Evolutionary conservation across 768 basidiomycete genomes (phyloP), one percentile per base, ranked within the genome.

Genomic region (Butyriboletus loyo): DNA sequence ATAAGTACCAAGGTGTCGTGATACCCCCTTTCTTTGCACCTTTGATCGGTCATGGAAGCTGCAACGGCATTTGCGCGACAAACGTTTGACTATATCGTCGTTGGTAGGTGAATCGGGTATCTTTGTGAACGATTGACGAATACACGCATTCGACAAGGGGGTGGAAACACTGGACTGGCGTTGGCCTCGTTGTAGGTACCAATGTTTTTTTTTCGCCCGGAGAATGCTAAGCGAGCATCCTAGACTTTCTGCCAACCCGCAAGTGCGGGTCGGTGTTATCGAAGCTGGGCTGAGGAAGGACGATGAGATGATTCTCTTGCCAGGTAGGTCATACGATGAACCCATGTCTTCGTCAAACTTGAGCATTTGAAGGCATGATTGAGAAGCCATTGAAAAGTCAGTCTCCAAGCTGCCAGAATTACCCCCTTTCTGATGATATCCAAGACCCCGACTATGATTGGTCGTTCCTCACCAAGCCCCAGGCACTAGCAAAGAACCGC

Each of bases 391-490:
- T 53, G 42, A 22, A 46, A 27, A 58, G 57, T 57, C 25, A 52
- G 50, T 60, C 24, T 10, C 21, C 10, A 14, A 38, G 24, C 24
- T 34, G 6, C 36, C 32, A n/a, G n/a, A n/a, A n/a, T n/a, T 34
- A 36, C 24, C 31, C 44, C 22, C 24, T n/a, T 22, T 22, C 36
- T 43, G 41, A 59, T 21, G 32, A 24, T 19, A 19, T 31, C 1
- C 24, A 57, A 57, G 60, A 63, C n/a, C 52, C 52, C 4, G 56
- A 55, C 13, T 55, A 59, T 47, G 60, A 61, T 31, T 54, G 60
- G 52, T 49, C 22, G 21, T 46, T 63, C 24, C 45, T 52, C 32
- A 56, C 51, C 21, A 53, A 44, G 32, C 58, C 49, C 10, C 62
- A 52, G n/a, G 17, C 27, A 3, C 21, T 47, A 32, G 45, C 50